Conservation (phyloP, 2,329 filamentous ascomycete genomes). For the Elsinoe arachidis region DNA sequence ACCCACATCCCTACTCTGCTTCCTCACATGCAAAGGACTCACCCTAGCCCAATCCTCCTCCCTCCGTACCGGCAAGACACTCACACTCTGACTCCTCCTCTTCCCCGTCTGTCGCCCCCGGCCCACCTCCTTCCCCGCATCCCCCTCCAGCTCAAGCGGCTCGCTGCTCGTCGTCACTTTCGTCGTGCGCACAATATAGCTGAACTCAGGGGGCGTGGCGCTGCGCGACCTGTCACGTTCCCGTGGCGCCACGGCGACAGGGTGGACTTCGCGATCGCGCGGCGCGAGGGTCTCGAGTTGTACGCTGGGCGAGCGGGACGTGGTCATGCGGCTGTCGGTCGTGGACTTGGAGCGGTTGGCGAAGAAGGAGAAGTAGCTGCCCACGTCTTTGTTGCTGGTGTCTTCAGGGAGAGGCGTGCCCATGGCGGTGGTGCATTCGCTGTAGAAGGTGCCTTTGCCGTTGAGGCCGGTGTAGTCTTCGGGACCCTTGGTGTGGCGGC, state of each 20-base stretch:
- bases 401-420: background rate
- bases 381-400: background rate
- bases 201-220: background rate
- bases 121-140: too few species aligned
- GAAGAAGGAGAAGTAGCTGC: constrained; percentile 8
- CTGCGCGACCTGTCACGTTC: background rate
- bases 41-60: constrained; percentile 3
- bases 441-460: constrained; percentile 9
- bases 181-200: constrained; percentile 13
- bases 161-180: constrained; percentile 3
- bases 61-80: background rate
- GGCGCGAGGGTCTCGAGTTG: background rate
- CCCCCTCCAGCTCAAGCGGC: background rate
- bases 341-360: background rate
- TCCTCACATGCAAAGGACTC: background rate
- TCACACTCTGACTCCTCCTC: constrained; percentile 10
- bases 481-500: background rate
- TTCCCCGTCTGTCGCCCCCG: background rate
- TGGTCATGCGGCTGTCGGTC: background rate
- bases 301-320: background rate
- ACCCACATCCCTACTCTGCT: background rate
- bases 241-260: background rate
- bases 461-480: background rate
- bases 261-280: constrained; percentile 1
- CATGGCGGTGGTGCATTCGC: constrained; percentile 9